Evolutionary conservation across 2,329 filamentous ascomycete genomes (phyloP).

Genomic region (Colletotrichum orchidophilum): DNA sequence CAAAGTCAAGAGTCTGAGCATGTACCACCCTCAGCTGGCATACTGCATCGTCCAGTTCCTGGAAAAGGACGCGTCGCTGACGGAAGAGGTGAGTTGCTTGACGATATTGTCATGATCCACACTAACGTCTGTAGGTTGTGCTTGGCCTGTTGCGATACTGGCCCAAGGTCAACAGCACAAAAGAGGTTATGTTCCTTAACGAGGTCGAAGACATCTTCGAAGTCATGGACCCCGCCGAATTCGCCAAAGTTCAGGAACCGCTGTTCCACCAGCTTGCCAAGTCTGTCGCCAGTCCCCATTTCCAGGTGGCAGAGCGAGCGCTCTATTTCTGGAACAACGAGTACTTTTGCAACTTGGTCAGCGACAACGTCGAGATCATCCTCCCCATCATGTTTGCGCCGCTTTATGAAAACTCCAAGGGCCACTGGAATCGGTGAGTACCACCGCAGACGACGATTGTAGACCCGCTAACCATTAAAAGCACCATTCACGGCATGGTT

Average conservation of each 20-base stretch:
- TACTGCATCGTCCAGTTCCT: constrained; percentile 99
- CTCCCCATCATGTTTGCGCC: constrained; percentile 99
- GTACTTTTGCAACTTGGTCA: constrained; percentile 99
- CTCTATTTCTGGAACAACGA: constrained; percentile 99
- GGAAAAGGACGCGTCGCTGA: constrained; percentile 96
- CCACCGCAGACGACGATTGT: too few species aligned
- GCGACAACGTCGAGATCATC: constrained; percentile 98
- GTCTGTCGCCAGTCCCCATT: constrained; percentile 97
- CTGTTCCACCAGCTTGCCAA: constrained; percentile 97
- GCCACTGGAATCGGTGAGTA: constrained; percentile 95
- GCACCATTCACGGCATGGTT: constrained; percentile 99
- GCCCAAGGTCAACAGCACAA: constrained; percentile 99
- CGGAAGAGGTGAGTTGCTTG: constrained; percentile 79
- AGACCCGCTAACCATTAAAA: constrained; percentile 54
- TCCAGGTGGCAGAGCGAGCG: constrained; percentile 96
- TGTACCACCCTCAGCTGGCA: constrained; percentile 98
- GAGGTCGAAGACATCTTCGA: constrained; percentile 99
- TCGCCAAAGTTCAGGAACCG: constrained; percentile 97
- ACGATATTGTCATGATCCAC: constrained; percentile 26
- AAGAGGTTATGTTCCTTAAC: constrained; percentile 99
- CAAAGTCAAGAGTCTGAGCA: constrained; percentile 98
- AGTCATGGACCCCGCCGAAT: constrained; percentile 98
- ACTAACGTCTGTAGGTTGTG: constrained; percentile 72
- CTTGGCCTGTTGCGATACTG: constrained; percentile 94
- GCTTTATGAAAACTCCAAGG: constrained; percentile 98